These are phyloP conservation scores for Diaporthe citriasiana DNA, from an alignment of 2,329 filamentous ascomycete species.

Conservation along the genomic window DNA sequence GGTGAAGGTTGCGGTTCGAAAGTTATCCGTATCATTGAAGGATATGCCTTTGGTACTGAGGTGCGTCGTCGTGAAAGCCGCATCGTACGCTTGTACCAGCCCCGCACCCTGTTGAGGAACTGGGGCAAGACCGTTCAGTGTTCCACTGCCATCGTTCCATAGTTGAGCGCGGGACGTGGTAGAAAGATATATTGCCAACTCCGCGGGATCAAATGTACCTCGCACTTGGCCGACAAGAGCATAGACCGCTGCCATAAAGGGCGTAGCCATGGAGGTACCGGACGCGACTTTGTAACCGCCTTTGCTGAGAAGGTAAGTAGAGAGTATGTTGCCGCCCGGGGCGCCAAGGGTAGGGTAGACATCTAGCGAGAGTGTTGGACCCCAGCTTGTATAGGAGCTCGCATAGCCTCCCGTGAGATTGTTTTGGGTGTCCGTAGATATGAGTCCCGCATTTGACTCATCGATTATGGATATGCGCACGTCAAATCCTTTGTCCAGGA, in stretches of 20 bases:
- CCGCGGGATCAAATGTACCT: slow-evolving; percentile 9
- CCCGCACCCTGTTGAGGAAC: slow-evolving; percentile 60
- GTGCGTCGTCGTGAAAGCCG: slow-evolving; percentile 54
- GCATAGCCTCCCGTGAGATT: slow-evolving; percentile 62
- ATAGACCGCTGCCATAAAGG: slow-evolving; percentile 53
- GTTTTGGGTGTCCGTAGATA: slow-evolving; percentile 50
- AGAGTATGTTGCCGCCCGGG: slow-evolving; percentile 70
- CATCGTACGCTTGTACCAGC: slow-evolving; percentile 58
- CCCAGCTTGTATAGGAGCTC: slow-evolving; percentile 68
- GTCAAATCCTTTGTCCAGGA: slow-evolving; percentile 44
- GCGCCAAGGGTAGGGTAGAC: slow-evolving; percentile 70
- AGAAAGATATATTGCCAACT: slow-evolving; percentile 29
- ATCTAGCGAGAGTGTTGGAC: slow-evolving; percentile 70
- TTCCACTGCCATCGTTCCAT: slow-evolving; percentile 51
- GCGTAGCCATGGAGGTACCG: slow-evolving; percentile 74
- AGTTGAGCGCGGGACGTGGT: slow-evolving; percentile 47
- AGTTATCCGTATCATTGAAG: slow-evolving; percentile 61
- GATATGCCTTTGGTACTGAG: slow-evolving; percentile 55
- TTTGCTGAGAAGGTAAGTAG: slow-evolving; percentile 64
- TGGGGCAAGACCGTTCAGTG: slow-evolving; percentile 47
- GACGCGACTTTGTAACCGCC: slow-evolving; percentile 66
- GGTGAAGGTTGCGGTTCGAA: slow-evolving; percentile 50
- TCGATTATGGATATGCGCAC: slow-evolving; percentile 46
- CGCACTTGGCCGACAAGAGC: slow-evolving; percentile 38
- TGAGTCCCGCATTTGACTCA: not conserved